phyloP scores from a whole-genome alignment of 371 early-diverging fungal genomes.

The Rhizomucor pusillus region DNA sequence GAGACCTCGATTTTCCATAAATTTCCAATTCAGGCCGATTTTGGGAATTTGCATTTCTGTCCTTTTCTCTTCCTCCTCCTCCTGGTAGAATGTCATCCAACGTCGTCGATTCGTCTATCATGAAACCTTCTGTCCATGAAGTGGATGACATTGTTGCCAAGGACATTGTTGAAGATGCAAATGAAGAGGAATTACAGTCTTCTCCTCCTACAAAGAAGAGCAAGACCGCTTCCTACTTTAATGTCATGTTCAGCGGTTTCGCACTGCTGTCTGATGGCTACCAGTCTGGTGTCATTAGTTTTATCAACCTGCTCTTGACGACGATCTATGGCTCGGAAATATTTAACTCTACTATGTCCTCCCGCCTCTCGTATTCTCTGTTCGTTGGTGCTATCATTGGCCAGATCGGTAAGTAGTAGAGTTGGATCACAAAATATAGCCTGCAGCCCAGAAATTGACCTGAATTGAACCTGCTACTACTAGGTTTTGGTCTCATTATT shows the following conservation, averaged over 20 bases:
- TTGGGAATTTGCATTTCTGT: too few relatives aligned
- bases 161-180: too few relatives aligned
- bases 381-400: slow-evolving; percentile 49
- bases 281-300: slow-evolving; percentile 42
- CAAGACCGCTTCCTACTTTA: slow-evolving; percentile 32
- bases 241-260: slow-evolving; percentile 39
- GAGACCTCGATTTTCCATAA: too few relatives aligned
- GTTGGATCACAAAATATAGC: neutral
- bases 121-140: too few relatives aligned
- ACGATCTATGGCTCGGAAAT: slow-evolving; percentile 33
- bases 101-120: too few relatives aligned
- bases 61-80: too few relatives aligned
- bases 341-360: slow-evolving; percentile 29
- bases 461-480: too few relatives aligned
- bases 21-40: too few relatives aligned
- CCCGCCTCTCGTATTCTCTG: slow-evolving; percentile 41
- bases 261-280: slow-evolving; percentile 45
- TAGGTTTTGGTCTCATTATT: slow-evolving; percentile 34
- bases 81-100: too few relatives aligned
- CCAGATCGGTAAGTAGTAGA: slow-evolving; percentile 31
- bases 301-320: slow-evolving; percentile 29
- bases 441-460: too few relatives aligned
- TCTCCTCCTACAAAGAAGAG: slow-evolving; percentile 6
- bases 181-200: neutral
- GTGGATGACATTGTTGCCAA: too few relatives aligned